Evolutionary conservation across 2,329 filamentous ascomycete species (phyloP), one percentile per base, ranked within the genome.

Genomic region (Emergomyces orientalis): DNA sequence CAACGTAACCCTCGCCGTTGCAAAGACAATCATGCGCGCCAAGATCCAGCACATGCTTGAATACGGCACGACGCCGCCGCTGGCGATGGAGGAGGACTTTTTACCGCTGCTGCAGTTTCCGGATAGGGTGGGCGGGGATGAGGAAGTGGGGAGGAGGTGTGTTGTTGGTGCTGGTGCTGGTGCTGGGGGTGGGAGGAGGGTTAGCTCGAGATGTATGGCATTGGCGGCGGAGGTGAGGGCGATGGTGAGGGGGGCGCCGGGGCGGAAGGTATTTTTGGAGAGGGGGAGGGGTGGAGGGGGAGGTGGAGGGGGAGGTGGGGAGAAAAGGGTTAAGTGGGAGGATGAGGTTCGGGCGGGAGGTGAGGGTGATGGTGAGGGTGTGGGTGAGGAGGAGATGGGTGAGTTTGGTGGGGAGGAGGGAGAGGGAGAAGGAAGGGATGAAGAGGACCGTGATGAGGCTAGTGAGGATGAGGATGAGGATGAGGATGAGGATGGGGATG

Each of bases 11-110:
- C 87, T 91, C 80, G 86, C 87, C 54, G 96, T 96, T 71, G 86
- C 88, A 54, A 91, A 92, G 69, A 86, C 88, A 2, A 87, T 96
- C 67, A 92, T 97, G 87, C 90, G 91, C 71, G 86, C 87, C 58
- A 97, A 96, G 76, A 86, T 96, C 70, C 81, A 86, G 13, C 83
- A 84, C 0, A 83, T 91, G 56, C 81, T 85, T 11, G 73, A 76
- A 3, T 72, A 0, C 68, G 32, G 19, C 59, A 54, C 39, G 62
- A 61, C 25, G 25, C 73, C 27, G 13, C 25, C 49, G 25, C 3
- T 11, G 4, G 49, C 49, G 25, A 30, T 27, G 49, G 74, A 79
- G 34, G 65, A 64, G 7, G 74, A 76, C 3, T 78, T 77, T 62
- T 63, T 63, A 49, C 69, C 69, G 11, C 69, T 81, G 7, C 56